These are phyloP conservation scores for Murraya koenigii DNA, from an alignment of 345 rosid genomes.

Conservation along the genomic window DNA sequence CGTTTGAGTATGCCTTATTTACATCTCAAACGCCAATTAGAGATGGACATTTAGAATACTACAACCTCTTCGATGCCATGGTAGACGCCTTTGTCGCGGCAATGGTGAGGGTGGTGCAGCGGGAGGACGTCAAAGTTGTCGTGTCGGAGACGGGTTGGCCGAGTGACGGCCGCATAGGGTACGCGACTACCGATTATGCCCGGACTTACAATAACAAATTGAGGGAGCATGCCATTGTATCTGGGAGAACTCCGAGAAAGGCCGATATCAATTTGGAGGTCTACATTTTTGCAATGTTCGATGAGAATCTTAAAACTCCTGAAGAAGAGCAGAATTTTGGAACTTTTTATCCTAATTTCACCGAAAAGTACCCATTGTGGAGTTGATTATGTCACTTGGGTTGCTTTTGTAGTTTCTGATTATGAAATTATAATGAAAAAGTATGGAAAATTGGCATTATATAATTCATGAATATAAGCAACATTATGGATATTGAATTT, in stretches of 20 bases:
- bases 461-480: neutral
- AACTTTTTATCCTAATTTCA: constrained; percentile 24
- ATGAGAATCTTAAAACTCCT: constrained; percentile 18
- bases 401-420: neutral
- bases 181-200: constrained; percentile 10
- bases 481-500: no score
- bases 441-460: neutral
- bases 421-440: neutral
- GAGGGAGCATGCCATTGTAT: neutral
- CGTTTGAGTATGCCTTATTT: constrained; percentile 21
- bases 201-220: constrained; percentile 14
- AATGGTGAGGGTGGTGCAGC: constrained; percentile 16
- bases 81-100: constrained; percentile 26
- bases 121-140: constrained; percentile 14
- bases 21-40: neutral
- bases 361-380: constrained; percentile 24
- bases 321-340: constrained; percentile 21
- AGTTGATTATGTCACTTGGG: constrained; percentile 1
- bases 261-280: constrained; percentile 22
- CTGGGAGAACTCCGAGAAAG: constrained; percentile 18
- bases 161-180: neutral
- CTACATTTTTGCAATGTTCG: constrained; percentile 27
- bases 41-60: constrained; percentile 19
- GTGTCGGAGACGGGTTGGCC: constrained; percentile 20
- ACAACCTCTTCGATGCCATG: constrained; percentile 25